phyloP scores from a whole-genome alignment of 2,329 filamentous ascomycete species.

The Pseudogymnoascus sp. region DNA sequence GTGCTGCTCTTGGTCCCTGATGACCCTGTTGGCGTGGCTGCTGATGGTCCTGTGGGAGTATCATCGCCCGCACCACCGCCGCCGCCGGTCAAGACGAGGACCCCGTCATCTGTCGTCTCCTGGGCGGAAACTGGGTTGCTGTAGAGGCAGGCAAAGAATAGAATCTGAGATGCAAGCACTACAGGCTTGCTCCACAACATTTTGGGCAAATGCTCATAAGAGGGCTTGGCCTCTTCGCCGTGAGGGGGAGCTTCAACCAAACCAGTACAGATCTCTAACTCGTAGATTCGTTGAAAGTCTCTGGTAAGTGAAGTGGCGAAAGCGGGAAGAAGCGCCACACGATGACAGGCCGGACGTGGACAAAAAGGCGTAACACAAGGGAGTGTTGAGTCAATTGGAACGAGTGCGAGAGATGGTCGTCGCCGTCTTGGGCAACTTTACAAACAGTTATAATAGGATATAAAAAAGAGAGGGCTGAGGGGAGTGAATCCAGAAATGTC shows the following conservation, averaged over 20 bases:
- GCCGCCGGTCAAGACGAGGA: background rate
- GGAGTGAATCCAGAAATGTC: background rate
- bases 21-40: background rate
- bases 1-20: slow-evolving; percentile 15
- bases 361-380: background rate
- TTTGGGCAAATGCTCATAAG: background rate
- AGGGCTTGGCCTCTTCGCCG: background rate
- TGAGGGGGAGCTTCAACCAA: background rate
- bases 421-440: background rate
- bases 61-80: background rate
- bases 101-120: background rate
- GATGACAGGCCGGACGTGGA: background rate
- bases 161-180: background rate
- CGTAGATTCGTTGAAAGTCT: background rate
- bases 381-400: background rate
- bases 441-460: background rate
- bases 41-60: background rate
- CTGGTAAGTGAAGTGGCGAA: background rate
- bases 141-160: background rate
- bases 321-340: background rate
- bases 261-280: background rate
- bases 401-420: background rate
- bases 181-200: background rate
- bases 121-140: background rate
- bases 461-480: background rate